These are phyloP conservation scores for Cutaneotrichosporon dermatis DNA, from an alignment of 1,284 basidiomycete species.

Conservation along the genomic window DNA sequence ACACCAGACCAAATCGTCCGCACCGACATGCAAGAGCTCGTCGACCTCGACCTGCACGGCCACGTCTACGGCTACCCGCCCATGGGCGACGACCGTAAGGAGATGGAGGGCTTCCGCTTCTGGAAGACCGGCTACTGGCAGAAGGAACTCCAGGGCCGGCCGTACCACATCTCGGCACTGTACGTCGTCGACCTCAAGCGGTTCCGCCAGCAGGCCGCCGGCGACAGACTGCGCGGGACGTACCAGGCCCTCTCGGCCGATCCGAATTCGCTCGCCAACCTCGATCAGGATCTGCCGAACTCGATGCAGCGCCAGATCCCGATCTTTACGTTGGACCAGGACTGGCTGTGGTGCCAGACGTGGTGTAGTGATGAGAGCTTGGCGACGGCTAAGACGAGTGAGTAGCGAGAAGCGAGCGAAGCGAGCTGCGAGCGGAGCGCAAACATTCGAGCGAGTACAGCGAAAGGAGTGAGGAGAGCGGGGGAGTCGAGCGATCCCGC, in stretches of 20 bases:
- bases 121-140: constrained; percentile 97
- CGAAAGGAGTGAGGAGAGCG: too few relatives aligned
- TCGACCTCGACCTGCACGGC: constrained; percentile 83
- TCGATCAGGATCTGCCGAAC: constrained; percentile 96
- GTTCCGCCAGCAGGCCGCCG: constrained; percentile 67
- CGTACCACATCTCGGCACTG: constrained; percentile 84
- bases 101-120: constrained; percentile 97
- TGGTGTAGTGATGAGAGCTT: constrained; percentile 54
- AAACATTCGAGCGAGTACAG: too few relatives aligned
- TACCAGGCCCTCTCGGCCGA: constrained; percentile 93
- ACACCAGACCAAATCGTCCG: constrained; percentile 80
- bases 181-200: constrained; percentile 95
- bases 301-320: constrained; percentile 82
- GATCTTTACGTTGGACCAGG: constrained; percentile 79
- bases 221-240: constrained; percentile 79
- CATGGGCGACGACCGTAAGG: constrained; percentile 90
- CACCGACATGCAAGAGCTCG: constrained; percentile 86
- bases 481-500: too few relatives aligned
- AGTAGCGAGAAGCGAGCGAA: too few relatives aligned
- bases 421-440: too few relatives aligned
- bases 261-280: constrained; percentile 85
- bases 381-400: constrained; percentile 53
- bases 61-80: constrained; percentile 93
- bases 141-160: constrained; percentile 70
- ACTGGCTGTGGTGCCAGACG: constrained; percentile 79